phyloP scores from a whole-genome alignment of 2,329 filamentous ascomycete species.

The Microthyrium microscopicum region DNA sequence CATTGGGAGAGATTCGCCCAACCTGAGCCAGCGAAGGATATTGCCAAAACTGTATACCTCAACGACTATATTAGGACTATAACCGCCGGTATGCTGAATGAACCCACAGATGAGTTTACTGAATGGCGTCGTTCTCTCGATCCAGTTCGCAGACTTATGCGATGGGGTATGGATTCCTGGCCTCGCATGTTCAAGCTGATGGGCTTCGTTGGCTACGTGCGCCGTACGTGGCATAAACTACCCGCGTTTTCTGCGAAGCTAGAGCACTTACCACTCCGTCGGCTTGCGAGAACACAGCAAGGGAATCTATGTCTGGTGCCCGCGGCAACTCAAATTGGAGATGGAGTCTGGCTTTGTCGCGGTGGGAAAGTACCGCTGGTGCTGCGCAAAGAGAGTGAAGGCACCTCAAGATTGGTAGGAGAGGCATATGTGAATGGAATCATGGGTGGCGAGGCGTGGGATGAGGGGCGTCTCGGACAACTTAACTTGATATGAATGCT shows the following conservation, averaged over 20 bases:
- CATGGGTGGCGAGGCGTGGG: slow-evolving; percentile 1
- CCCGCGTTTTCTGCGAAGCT: slow-evolving; percentile 1
- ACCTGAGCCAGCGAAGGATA: too few species aligned
- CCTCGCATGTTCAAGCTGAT: background rate
- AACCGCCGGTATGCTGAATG: background rate
- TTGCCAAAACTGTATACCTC: background rate
- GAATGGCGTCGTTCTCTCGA: background rate
- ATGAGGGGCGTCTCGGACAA: too few species aligned
- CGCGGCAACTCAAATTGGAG: background rate
- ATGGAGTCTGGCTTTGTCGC: background rate
- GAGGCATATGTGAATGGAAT: slow-evolving; percentile 1
- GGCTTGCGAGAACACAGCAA: slow-evolving; percentile 1
- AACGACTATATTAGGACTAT: background rate
- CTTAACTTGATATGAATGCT: too few species aligned
- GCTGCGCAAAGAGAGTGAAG: too few species aligned
- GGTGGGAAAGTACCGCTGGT: slow-evolving; percentile 1
- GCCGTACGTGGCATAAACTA: background rate
- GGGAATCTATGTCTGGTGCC: slow-evolving; percentile 1
- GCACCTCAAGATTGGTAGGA: too few species aligned
- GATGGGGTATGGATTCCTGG: background rate
- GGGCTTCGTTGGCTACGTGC: slow-evolving; percentile 1
- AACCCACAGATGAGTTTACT: background rate
- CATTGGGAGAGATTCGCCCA: slow-evolving; percentile 1
- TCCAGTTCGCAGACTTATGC: background rate
- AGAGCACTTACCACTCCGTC: background rate